A percentile compares a stretch with the other conserved stretches of the same genome.
phyloP scores from a whole-genome alignment of 78 protist genomes.

The Protostelium mycophagum region DNA sequence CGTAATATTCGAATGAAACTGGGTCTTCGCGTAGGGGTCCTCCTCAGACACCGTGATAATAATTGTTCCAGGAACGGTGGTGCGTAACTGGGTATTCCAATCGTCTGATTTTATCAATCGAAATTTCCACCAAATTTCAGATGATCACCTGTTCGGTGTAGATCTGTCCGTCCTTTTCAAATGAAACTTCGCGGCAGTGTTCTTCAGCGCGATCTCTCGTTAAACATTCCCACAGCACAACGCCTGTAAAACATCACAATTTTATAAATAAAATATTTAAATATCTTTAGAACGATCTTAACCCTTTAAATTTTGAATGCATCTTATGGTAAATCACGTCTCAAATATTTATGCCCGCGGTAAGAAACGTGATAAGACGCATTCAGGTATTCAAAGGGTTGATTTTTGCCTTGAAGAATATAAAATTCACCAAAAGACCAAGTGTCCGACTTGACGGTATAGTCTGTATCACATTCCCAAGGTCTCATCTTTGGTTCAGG shows the following conservation, averaged over 20 bases:
- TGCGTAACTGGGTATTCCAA: neutral
- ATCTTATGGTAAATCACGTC: too few species aligned
- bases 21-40: neutral
- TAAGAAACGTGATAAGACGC: too few species aligned
- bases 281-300: too few species aligned
- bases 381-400: too few species aligned
- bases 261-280: too few species aligned
- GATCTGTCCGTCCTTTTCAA: neutral
- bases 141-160: neutral
- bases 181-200: neutral
- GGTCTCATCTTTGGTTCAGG: neutral
- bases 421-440: neutral
- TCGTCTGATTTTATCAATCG: too few species aligned
- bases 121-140: too few species aligned
- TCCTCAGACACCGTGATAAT: neutral
- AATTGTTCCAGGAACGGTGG: neutral
- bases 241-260: neutral
- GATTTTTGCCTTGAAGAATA: neutral
- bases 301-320: too few species aligned
- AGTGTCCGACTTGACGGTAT: neutral
- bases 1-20: too few species aligned
- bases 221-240: neutral
- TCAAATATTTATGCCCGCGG: too few species aligned
- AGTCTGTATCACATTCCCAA: neutral
- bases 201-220: neutral